phyloP scores from a whole-genome alignment of 495 filamentous ascomycete genomes.

The Astrocystis sublimbata region DNA sequence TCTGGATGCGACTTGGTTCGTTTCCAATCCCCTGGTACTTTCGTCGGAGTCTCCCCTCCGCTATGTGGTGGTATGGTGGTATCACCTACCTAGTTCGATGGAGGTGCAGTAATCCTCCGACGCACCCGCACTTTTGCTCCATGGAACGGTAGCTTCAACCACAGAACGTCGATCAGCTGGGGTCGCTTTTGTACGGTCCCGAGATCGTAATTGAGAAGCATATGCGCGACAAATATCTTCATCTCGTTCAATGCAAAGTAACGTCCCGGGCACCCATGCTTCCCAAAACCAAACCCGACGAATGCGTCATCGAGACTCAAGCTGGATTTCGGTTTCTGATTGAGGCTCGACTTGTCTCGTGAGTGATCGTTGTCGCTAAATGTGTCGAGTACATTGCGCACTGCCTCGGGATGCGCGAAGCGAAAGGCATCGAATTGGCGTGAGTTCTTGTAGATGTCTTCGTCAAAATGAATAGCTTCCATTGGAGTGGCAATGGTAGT shows the following conservation, averaged over 20 bases:
- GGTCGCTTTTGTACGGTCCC: background rate
- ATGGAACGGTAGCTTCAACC: too few relatives aligned
- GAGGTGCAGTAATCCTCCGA: too few relatives aligned
- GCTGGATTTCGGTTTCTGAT: conserved; percentile 26
- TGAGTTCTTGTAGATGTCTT: conserved; percentile 20
- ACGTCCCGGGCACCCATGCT: conserved; percentile 38
- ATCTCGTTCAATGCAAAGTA: conserved; percentile 43
- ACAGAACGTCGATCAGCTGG: too few relatives aligned
- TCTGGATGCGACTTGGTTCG: too few relatives aligned
- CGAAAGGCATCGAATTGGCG: conserved; percentile 24
- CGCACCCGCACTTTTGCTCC: too few relatives aligned
- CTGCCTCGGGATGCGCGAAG: background rate
- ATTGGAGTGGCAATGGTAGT: conserved; percentile 16
- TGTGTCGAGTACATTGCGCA: background rate
- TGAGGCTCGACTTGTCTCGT: background rate
- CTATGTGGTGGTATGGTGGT: too few relatives aligned
- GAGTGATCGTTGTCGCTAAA: background rate
- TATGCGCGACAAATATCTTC: conserved; percentile 38
- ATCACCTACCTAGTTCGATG: too few relatives aligned
- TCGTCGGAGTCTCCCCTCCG: too few relatives aligned
- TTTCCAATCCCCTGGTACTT: too few relatives aligned
- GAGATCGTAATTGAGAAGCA: conserved; percentile 40
- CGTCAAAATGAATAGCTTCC: conserved; percentile 18
- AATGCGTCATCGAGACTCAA: conserved; percentile 28
- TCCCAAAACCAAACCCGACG: conserved; percentile 34